These are phyloP conservation scores for Stipa capillata DNA, from an alignment of 176 grass and related monocot species.

Conservation along the genomic window DNA sequence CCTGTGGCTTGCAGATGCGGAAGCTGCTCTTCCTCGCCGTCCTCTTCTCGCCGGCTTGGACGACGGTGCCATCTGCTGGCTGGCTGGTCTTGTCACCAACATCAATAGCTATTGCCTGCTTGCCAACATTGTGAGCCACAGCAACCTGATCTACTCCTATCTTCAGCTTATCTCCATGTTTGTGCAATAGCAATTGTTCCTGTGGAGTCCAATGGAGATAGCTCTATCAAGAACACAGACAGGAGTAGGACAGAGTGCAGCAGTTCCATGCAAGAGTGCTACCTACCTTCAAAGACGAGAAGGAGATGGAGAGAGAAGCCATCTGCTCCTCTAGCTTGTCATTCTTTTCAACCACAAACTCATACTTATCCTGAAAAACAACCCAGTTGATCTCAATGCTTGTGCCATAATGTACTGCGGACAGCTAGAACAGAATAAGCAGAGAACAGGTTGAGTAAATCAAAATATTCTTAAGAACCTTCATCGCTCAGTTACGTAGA, in stretches of 20 bases:
- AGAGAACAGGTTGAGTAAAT: neutral
- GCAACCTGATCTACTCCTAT: neutral
- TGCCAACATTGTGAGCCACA: neutral
- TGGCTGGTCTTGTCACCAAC: neutral
- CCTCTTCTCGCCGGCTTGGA: constrained; percentile 18
- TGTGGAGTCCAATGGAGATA: constrained; percentile 4
- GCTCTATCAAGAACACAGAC: neutral
- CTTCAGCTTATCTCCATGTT: constrained; percentile 27
- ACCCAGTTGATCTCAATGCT: neutral
- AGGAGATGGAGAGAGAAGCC: constrained; percentile 32
- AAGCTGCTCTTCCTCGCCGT: constrained; percentile 52
- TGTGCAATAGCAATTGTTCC: constrained; percentile 46
- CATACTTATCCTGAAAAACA: constrained; percentile 47
- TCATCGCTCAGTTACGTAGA: neutral
- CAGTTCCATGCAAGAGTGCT: neutral
- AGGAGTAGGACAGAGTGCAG: neutral
- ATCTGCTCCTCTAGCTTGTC: constrained; percentile 52
- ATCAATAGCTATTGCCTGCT: neutral
- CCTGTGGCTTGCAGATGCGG: constrained; percentile 56
- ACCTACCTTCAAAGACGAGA: constrained; percentile 52
- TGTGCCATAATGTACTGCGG: neutral
- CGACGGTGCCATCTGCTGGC: neutral
- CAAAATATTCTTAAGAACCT: neutral
- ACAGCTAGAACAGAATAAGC: neutral
- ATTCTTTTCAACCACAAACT: constrained; percentile 34